A percentile compares a stretch with the other conserved stretches of the same genome.
These are phyloP conservation scores for Ilyonectria mors-panacis DNA, from an alignment of 2,329 filamentous ascomycete genomes.

Conservation along the genomic window DNA sequence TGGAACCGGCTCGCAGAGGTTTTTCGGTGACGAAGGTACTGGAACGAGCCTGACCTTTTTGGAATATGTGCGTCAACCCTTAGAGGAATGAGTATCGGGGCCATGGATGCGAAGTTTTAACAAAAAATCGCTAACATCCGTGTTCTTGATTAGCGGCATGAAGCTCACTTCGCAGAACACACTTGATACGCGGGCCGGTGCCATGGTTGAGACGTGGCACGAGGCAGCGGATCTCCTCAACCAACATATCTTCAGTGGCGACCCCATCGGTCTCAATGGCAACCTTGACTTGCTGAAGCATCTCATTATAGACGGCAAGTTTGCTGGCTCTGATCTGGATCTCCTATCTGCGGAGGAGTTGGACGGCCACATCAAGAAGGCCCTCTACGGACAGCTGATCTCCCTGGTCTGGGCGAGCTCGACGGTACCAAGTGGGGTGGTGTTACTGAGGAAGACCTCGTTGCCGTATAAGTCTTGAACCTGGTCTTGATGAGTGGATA, in stretches of 20 bases:
- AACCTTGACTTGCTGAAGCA: slow-evolving; percentile 17
- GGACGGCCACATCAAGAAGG: slow-evolving; percentile 6
- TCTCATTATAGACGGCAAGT: slow-evolving; percentile 1
- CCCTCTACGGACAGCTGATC: slow-evolving; percentile 24
- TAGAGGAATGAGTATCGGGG: neutral
- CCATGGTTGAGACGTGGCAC: slow-evolving; percentile 21
- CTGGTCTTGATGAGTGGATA: neutral
- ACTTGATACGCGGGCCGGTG: slow-evolving; percentile 9
- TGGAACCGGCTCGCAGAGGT: neutral
- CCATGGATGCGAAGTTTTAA: neutral
- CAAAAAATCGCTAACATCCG: neutral
- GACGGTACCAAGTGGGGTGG: slow-evolving; percentile 23
- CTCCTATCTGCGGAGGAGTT: slow-evolving; percentile 18
- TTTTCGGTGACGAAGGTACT: slow-evolving; percentile 5
- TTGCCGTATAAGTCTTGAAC: slow-evolving; percentile 9
- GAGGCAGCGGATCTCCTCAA: slow-evolving; percentile 9
- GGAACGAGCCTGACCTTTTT: slow-evolving; percentile 10
- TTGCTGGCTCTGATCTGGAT: slow-evolving; percentile 9
- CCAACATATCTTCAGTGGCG: slow-evolving; percentile 11
- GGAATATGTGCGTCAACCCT: neutral
- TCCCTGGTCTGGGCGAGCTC: slow-evolving; percentile 7
- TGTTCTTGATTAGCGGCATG: neutral
- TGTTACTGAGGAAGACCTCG: slow-evolving; percentile 11
- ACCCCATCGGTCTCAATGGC: slow-evolving; percentile 18
- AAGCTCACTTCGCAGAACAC: slow-evolving; percentile 18